Conservation (phyloP, 352 stramenopile genomes). For the Phytophthora fragariae region DNA sequence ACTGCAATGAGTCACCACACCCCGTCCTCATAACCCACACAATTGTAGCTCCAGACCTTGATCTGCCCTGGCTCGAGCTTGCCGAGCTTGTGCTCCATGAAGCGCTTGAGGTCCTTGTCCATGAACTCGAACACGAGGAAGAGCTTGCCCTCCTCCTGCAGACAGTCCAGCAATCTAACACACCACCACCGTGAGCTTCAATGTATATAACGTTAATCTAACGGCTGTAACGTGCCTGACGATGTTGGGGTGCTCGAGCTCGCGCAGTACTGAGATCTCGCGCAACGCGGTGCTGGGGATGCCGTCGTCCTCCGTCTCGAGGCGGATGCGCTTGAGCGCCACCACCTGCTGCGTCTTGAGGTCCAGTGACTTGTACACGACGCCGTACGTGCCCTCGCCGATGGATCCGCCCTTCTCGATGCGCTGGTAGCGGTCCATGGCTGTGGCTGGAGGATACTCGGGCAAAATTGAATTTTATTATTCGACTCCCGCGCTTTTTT, state of each 20-base stretch:
- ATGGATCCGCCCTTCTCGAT: slow-evolving; percentile 94
- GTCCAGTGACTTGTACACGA: slow-evolving; percentile 97
- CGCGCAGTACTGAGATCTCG: slow-evolving; percentile 98
- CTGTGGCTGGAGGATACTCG: neutral
- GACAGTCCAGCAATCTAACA: slow-evolving; percentile 92
- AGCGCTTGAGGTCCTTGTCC: slow-evolving; percentile 97
- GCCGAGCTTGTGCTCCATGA: slow-evolving; percentile 92
- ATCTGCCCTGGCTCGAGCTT: slow-evolving; percentile 64
- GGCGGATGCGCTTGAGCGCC: slow-evolving; percentile 96
- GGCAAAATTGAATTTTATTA: neutral
- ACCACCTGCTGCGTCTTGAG: slow-evolving; percentile 92
- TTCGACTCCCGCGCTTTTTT: slow-evolving; percentile 38
- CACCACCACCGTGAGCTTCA: neutral
- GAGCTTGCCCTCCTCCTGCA: slow-evolving; percentile 95
- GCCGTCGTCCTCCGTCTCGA: slow-evolving; percentile 99
- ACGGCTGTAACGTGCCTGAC: slow-evolving; percentile 75
- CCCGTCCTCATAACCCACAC: neutral
- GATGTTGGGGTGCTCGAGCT: slow-evolving; percentile 99
- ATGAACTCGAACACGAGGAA: slow-evolving; percentile 99
- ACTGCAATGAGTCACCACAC: neutral
- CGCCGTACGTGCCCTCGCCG: slow-evolving; percentile 97
- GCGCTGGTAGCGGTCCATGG: slow-evolving; percentile 92
- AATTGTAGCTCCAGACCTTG: slow-evolving; percentile 46
- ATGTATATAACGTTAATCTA: neutral
- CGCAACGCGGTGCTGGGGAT: slow-evolving; percentile 98